Evolutionary conservation across 2,329 filamentous ascomycete species (phyloP).

Genomic region (Exophiala calicioides): DNA sequence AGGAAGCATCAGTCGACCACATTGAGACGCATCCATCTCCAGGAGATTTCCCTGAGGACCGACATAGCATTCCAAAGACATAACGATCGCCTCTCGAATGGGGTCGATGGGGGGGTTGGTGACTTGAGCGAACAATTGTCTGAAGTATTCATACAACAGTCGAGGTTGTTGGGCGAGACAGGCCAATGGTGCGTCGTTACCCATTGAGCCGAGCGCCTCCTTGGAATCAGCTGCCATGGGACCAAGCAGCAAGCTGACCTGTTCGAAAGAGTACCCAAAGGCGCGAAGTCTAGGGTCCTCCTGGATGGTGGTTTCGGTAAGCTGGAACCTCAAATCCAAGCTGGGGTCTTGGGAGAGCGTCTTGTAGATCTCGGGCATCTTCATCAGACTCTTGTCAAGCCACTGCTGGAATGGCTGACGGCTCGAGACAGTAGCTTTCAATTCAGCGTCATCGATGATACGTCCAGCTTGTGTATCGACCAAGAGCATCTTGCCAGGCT

Average conservation of each 20-base stretch:
- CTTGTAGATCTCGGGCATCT: conserved; percentile 72
- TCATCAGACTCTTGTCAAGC: conserved; percentile 83
- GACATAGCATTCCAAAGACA: conserved; percentile 96
- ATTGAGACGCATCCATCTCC: conserved; percentile 90
- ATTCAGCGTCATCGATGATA: conserved; percentile 89
- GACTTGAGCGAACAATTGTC: conserved; percentile 95
- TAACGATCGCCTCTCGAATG: conserved; percentile 95
- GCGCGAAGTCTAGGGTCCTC: conserved; percentile 81
- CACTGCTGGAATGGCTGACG: conserved; percentile 85
- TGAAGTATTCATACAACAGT: conserved; percentile 93
- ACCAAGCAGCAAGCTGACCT: conserved; percentile 85
- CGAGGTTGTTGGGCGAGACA: conserved; percentile 88
- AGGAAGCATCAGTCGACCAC: conserved; percentile 78
- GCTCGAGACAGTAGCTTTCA: conserved; percentile 84
- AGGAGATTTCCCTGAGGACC: conserved; percentile 93
- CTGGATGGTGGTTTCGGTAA: conserved; percentile 71
- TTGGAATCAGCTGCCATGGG: conserved; percentile 98
- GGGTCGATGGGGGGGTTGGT: conserved; percentile 97
- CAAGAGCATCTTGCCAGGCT: conserved; percentile 93
- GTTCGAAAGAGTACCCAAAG: conserved; percentile 93
- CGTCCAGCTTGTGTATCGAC: conserved; percentile 89
- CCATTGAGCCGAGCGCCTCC: conserved; percentile 96
- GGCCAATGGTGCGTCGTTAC: conserved; percentile 90
- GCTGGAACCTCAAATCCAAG: conserved; percentile 68
- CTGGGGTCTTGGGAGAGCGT: conserved; percentile 54